Base-by-base conservation (phyloP, 2,329 filamentous ascomycete genomes). In the Lojkania enalia region DNA sequence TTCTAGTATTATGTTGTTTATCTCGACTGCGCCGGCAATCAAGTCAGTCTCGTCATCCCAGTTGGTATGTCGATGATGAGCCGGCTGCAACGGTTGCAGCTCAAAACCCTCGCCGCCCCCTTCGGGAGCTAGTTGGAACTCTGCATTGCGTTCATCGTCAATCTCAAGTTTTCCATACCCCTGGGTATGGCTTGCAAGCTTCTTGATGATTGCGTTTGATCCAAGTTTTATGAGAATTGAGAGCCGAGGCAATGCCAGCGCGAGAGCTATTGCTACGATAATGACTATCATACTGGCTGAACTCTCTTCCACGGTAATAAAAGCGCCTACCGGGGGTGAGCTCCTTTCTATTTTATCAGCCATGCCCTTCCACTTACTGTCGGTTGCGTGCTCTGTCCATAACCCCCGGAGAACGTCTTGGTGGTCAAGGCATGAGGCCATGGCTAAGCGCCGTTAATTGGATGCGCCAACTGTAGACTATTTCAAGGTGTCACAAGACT, bases 351-450 rank as follows among this genome's bases (percentile, higher is more conserved):
- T 27, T n/a, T 7, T 27, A 27, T 27, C 7, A 27, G 25, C 7
- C n/a, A 27, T 7, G 25, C 9, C 9, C 9, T 27, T 27, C n/a
- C 9, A 27, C 33, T 20, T 5, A 36, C 33, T 20, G 16, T 19
- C 33, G 5, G 33, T 21, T 20, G 11, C 33, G 21, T 36, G 19
- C 9, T 36, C 33, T 9, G 16, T 36, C 33, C 33, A 36, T n/a
- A 7, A 27, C n/a, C 25, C 25, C 25, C 25, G n/a, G 7, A 9
- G 25, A 27, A 27, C n/a, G 25, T 27, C n/a, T n/a, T n/a, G n/a
- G n/a, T n/a, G n/a, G n/a, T n/a, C n/a, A n/a, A n/a, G n/a, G n/a
- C n/a, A n/a, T n/a, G n/a, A n/a, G n/a, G n/a, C n/a, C n/a, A n/a
- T n/a, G n/a, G n/a, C n/a, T n/a, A n/a, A n/a, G n/a, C n/a, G n/a